Percentiles rank a stretch among this genome's conserved stretches.
phyloP scores from a whole-genome alignment of 1,284 basidiomycete species.

The Cutaneotrichosporon sp. region DNA sequence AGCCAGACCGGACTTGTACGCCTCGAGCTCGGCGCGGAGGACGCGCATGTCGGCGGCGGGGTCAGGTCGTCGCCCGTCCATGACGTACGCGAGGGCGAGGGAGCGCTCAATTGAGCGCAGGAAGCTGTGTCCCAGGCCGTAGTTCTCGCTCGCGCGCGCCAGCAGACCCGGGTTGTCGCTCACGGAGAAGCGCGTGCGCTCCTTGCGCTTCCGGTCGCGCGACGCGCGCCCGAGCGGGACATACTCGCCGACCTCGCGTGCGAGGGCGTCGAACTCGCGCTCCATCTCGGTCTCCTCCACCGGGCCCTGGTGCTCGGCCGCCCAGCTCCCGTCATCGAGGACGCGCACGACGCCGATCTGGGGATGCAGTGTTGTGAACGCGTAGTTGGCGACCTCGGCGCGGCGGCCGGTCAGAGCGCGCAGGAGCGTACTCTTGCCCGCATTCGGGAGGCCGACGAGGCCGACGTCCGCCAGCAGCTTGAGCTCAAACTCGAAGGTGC shows the following conservation, averaged over 20 bases:
- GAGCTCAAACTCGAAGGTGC: slow-evolving; percentile 87
- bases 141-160: slow-evolving; percentile 77
- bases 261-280: slow-evolving; percentile 57
- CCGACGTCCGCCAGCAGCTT: slow-evolving; percentile 94
- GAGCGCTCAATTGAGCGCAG: slow-evolving; percentile 91
- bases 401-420: slow-evolving; percentile 84
- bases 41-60: slow-evolving; percentile 75
- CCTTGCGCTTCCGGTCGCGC: slow-evolving; percentile 41
- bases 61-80: slow-evolving; percentile 72
- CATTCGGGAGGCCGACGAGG: slow-evolving; percentile 91
- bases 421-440: slow-evolving; percentile 76
- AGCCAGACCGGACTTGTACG: slow-evolving; percentile 78
- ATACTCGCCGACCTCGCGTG: slow-evolving; percentile 36
- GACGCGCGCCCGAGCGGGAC: slow-evolving; percentile 24
- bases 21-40: slow-evolving; percentile 78
- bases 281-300: slow-evolving; percentile 74
- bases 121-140: slow-evolving; percentile 93
- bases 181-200: slow-evolving; percentile 84
- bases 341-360: slow-evolving; percentile 91
- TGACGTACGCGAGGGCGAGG: slow-evolving; percentile 84
- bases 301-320: slow-evolving; percentile 55
- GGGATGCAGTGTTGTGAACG: slow-evolving; percentile 94
- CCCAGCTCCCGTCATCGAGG: slow-evolving; percentile 74
- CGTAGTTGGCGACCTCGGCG: slow-evolving; percentile 86
- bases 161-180: slow-evolving; percentile 98